Conservation (phyloP, 768 basidiomycete genomes). For the Symmetrospora coprosmae region DNA sequence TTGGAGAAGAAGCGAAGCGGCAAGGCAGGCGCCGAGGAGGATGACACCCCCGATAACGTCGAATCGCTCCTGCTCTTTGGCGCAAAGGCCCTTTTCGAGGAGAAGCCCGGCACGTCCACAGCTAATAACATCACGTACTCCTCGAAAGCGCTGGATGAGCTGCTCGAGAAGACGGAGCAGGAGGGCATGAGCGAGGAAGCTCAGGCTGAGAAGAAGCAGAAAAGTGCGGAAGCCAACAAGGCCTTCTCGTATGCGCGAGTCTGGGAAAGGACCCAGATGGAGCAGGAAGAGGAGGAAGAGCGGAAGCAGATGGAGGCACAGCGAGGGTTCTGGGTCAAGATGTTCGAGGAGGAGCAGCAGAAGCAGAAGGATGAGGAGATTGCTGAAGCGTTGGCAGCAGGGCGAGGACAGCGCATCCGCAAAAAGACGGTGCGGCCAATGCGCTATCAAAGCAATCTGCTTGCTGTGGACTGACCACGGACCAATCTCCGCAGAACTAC, state of each 20-base stretch:
- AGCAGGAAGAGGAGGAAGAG: conserved; percentile 33
- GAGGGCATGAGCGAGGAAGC: conserved; percentile 47
- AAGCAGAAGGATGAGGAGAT: background rate
- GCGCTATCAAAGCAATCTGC: too few relatives aligned
- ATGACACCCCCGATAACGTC: conserved; percentile 70
- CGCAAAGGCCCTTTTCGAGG: conserved; percentile 66
- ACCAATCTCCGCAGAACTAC: too few relatives aligned
- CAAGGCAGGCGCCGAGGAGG: conserved; percentile 79
- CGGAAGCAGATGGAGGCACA: conserved; percentile 43
- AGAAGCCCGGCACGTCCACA: conserved; percentile 41
- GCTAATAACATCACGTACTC: conserved; percentile 48
- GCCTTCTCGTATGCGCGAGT: conserved; percentile 23
- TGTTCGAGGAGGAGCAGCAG: conserved; percentile 19
- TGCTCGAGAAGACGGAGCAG: conserved; percentile 70
- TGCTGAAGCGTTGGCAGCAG: background rate
- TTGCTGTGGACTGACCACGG: too few relatives aligned
- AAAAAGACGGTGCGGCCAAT: conserved; percentile 23
- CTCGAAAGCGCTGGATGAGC: conserved; percentile 65
- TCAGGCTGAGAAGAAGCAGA: conserved; percentile 30
- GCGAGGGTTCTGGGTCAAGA: conserved; percentile 21
- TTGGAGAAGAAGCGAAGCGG: conserved; percentile 46
- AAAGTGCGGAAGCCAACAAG: conserved; percentile 14
- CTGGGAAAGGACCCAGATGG: conserved; percentile 4
- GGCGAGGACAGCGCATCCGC: conserved; percentile 15
- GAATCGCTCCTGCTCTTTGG: conserved; percentile 79